Base-by-base conservation (phyloP, 2,329 filamentous ascomycete genomes). In the Aspergillus jensenii region DNA sequence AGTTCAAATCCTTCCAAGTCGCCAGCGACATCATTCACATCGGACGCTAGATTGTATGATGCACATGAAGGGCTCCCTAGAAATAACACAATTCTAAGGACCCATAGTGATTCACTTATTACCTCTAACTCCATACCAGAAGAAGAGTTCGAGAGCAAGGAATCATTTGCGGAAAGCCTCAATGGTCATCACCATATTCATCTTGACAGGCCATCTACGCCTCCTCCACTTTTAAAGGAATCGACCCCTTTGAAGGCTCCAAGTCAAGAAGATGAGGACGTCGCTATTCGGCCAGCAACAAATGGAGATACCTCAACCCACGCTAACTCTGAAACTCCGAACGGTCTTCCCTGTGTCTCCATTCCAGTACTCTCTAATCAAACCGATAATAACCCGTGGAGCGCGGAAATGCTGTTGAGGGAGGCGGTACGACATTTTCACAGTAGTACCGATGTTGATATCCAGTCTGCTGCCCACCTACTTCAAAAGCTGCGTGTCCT, bases 1-100 rank as follows among this genome's bases (percentile, higher is more conserved):
- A 79, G 79, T 59, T 87, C 84, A 6, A 78, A 82, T 52, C 77
- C 74, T 52, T 78, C 77, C 6, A 78, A 79, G 54, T 86, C 83
- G 4, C 73, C 82, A 35, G 80, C 79, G 19, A 79, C 77, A 27
- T 85, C 84, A 0, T 80, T 82, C 41, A 74, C 72, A 12, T 73
- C 74, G 33, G 67, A 64, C 37, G 65, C 66, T 8, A 69, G 64
- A 46, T 55, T 68, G 14, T 67, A 71, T 44, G 64, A 66, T 40
- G 27, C 58, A 27, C 55, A 57, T 11, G 60, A 65, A 44, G 59
- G 53, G 47, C 40, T 48, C 45, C 23, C 54, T 7, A 27, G 53
- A 14, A 54, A 46, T 46, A 45, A 58, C 19, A 53, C 31, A 12
- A 23, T 53, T 8, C 9, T 43, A 15, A 56, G 45, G 33, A 49